These are phyloP conservation scores for Helotiales sp. DNA, from an alignment of 2,329 filamentous ascomycete species.

Conservation along the genomic window DNA sequence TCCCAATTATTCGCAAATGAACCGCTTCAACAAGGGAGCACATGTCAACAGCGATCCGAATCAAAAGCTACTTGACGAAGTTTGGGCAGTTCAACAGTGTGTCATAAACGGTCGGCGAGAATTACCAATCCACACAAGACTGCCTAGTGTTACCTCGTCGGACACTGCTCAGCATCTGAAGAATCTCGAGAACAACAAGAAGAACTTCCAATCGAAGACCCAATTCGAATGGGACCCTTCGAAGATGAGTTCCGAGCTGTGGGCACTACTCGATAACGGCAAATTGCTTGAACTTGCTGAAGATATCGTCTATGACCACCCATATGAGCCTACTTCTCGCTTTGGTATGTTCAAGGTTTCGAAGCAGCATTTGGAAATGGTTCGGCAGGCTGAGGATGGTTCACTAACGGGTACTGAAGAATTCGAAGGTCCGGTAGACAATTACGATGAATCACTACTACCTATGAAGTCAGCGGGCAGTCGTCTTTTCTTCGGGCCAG, in stretches of 20 bases:
- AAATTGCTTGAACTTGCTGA: not conserved
- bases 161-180: not conserved
- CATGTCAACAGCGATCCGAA: constrained; percentile 52
- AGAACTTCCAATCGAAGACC: not conserved
- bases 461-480: not conserved
- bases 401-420: not conserved
- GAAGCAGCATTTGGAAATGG: not conserved
- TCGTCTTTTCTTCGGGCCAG: no score
- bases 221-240: constrained; percentile 1
- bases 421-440: not conserved
- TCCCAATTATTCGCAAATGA: constrained; percentile 52
- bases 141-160: not conserved
- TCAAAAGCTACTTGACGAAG: constrained; percentile 52
- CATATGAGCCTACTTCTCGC: not conserved
- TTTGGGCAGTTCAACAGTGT: constrained; percentile 52
- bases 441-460: not conserved
- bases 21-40: constrained; percentile 54
- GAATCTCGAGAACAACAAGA: not conserved
- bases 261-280: not conserved
- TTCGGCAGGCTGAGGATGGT: not conserved
- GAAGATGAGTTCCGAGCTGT: constrained; percentile 2
- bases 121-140: not conserved
- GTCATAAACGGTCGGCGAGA: not conserved
- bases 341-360: not conserved
- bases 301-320: not conserved